Conservation (phyloP, 2,329 filamentous ascomycete genomes). For the Ophiocordyceps polyrhachis-furcata region DNA sequence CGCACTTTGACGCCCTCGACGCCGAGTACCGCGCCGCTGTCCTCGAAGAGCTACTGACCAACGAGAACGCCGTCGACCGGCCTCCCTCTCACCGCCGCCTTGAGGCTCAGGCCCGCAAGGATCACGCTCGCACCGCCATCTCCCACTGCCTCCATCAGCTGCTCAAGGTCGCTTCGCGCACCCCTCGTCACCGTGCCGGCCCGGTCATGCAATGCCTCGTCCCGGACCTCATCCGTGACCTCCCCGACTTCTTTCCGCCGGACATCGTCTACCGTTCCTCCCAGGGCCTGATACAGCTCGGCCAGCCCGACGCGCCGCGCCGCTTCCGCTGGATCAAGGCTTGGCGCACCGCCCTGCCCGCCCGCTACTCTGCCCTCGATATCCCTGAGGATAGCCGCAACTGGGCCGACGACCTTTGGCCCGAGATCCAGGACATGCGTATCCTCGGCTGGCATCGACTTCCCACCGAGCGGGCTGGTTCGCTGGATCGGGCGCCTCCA, state of each 20-base stretch:
- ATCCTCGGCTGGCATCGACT: not conserved
- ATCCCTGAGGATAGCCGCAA: constrained; percentile 2
- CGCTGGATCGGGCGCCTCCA: not conserved
- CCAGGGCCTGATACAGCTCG: constrained; percentile 12
- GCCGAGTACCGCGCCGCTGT: constrained; percentile 10
- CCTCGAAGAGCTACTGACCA: constrained; percentile 15
- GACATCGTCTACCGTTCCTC: constrained; percentile 14
- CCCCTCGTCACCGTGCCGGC: constrained; percentile 7
- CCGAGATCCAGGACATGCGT: not conserved
- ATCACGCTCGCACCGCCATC: constrained; percentile 14
- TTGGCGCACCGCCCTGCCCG: constrained; percentile 10
- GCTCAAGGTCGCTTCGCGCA: constrained; percentile 8
- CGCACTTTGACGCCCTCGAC: constrained; percentile 14
- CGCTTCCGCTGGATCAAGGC: constrained; percentile 8
- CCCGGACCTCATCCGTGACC: constrained; percentile 15
- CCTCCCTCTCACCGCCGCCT: constrained; percentile 9
- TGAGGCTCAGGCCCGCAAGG: constrained; percentile 12
- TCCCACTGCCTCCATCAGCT: constrained; percentile 10
- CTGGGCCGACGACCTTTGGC: not conserved
- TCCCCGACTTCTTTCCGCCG: constrained; percentile 14
- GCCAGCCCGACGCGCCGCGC: constrained; percentile 6
- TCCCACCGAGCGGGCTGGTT: not conserved
- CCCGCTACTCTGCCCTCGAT: constrained; percentile 6
- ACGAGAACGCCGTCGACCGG: constrained; percentile 5
- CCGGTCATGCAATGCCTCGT: constrained; percentile 7